Evolutionary conservation across 164 flowering plant species (phyloP).

Genomic region (Amborella trichopoda): DNA sequence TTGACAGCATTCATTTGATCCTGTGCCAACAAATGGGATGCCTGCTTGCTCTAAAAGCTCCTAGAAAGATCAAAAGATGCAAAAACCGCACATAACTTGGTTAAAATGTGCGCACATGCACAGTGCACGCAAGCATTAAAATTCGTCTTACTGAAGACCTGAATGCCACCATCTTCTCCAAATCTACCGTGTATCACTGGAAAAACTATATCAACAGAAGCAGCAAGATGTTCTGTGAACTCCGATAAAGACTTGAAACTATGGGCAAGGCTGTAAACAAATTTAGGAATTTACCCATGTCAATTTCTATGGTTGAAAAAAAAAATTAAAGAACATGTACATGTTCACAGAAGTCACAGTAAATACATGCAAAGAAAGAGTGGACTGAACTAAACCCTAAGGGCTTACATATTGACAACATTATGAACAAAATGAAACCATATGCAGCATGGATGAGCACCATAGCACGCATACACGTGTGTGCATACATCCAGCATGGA

Average conservation of each 20-base stretch:
- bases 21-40: constrained; percentile 83
- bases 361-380: no score
- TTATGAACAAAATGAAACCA: no score
- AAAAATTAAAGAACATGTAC: no score
- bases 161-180: constrained; percentile 96
- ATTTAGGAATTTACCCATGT: background rate
- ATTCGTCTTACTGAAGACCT: constrained; percentile 29
- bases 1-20: constrained; percentile 52
- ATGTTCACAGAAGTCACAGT: no score
- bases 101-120: background rate
- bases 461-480: no score
- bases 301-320: no score
- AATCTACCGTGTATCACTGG: constrained; percentile 86
- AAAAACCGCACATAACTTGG: no score
- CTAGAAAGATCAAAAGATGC: no score
- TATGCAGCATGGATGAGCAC: no score
- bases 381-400: no score
- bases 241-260: constrained; percentile 58
- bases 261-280: constrained; percentile 66
- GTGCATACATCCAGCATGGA: no score
- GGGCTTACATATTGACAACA: no score
- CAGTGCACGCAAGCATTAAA: background rate
- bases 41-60: constrained; percentile 60
- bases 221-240: constrained; percentile 65
- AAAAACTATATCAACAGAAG: constrained; percentile 77